phyloP scores from a whole-genome alignment of 352 stramenopile genomes.

The Globisporangium cylindrosporum region DNA sequence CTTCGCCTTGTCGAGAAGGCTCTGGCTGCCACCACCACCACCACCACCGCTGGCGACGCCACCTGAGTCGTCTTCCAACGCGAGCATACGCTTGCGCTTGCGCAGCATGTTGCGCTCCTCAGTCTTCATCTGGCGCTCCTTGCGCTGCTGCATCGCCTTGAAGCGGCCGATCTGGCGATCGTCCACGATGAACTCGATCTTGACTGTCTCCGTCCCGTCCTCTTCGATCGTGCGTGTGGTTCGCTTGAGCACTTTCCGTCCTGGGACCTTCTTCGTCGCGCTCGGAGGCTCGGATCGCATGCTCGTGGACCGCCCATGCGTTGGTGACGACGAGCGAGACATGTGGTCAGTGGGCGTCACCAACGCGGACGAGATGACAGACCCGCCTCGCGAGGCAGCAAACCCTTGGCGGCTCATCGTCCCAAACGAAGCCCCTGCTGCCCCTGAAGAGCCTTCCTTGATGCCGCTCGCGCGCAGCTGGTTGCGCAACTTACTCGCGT shows the following conservation, averaged over 20 bases:
- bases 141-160: constrained; percentile 71
- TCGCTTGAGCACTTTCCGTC: constrained; percentile 70
- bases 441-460: constrained; percentile 30
- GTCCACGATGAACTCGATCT: constrained; percentile 81
- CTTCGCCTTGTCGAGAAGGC: constrained; percentile 69
- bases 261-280: constrained; percentile 36
- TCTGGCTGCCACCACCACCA: constrained; percentile 8
- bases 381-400: constrained; percentile 49
- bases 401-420: constrained; percentile 26
- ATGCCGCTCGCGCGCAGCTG: constrained; percentile 76
- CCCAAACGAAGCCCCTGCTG: constrained; percentile 16
- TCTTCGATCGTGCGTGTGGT: constrained; percentile 77
- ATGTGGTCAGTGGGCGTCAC: constrained; percentile 63
- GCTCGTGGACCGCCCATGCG: constrained; percentile 23
- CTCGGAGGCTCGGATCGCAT: constrained; percentile 20
- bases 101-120: constrained; percentile 73
- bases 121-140: constrained; percentile 65
- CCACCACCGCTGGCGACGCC: too few species aligned
- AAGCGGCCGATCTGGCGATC: constrained; percentile 67
- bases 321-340: constrained; percentile 66
- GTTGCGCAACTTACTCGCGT: constrained; percentile 56
- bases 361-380: constrained; percentile 58
- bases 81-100: constrained; percentile 77
- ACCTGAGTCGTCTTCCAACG: constrained; percentile 49
- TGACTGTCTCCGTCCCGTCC: constrained; percentile 71